A percentile compares a stretch with the other conserved stretches of the same genome.
phyloP scores from a whole-genome alignment of 805 yeast species.

The Starmera quercuum region DNA sequence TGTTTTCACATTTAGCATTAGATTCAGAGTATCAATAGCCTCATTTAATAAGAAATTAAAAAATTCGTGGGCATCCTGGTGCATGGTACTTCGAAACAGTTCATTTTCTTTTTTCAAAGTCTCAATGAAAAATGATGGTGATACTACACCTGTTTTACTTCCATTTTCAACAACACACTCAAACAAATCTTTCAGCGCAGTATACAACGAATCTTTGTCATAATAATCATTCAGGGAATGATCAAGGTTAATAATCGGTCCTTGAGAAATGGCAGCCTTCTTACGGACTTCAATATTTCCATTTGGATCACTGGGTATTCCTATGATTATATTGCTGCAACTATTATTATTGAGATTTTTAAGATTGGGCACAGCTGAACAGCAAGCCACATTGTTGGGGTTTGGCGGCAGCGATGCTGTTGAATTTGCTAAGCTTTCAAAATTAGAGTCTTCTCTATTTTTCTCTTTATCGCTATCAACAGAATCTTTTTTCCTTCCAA shows the following conservation, averaged over 20 bases:
- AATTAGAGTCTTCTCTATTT: slow-evolving; percentile 1
- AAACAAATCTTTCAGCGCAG: slow-evolving; percentile 76
- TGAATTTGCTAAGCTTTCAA: neutral
- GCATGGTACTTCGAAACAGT: slow-evolving; percentile 85
- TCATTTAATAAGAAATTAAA: slow-evolving; percentile 81
- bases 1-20: slow-evolving; percentile 13
- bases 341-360: slow-evolving; percentile 1
- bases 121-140: slow-evolving; percentile 69
- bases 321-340: slow-evolving; percentile 8
- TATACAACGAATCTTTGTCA: slow-evolving; percentile 42
- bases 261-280: slow-evolving; percentile 65
- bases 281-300: slow-evolving; percentile 67
- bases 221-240: slow-evolving; percentile 48
- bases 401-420: neutral
- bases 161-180: slow-evolving; percentile 73
- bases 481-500: slow-evolving; percentile 16
- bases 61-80: slow-evolving; percentile 98
- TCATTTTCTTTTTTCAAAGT: slow-evolving; percentile 77
- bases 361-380: neutral
- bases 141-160: slow-evolving; percentile 71
- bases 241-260: slow-evolving; percentile 82
- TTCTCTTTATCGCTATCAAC: slow-evolving; percentile 5
- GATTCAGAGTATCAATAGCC: slow-evolving; percentile 36
- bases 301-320: slow-evolving; percentile 17
- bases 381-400: neutral